phyloP scores from a whole-genome alignment of 2,329 filamentous ascomycete species.

The Neofusicoccum cordaticola region DNA sequence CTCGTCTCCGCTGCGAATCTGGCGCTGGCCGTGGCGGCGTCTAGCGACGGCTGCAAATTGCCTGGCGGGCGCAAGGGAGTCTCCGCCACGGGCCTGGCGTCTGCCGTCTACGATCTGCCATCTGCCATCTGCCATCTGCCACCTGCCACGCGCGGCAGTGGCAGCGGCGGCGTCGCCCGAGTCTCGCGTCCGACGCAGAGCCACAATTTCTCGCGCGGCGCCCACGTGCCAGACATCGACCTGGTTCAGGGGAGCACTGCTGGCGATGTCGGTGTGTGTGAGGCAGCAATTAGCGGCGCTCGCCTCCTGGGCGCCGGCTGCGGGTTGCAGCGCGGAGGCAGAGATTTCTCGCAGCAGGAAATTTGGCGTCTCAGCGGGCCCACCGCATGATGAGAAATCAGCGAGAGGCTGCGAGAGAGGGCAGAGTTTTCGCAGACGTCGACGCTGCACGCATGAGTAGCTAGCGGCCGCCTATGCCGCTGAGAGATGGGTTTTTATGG shows the following conservation, averaged over 20 bases:
- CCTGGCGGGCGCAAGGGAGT: not conserved
- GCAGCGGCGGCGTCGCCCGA: not conserved
- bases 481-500: constrained; percentile 11
- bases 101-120: too few species aligned
- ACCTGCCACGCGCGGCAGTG: not conserved
- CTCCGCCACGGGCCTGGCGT: not conserved
- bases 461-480: constrained; percentile 13
- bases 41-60: not conserved
- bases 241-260: constrained; percentile 3
- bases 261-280: not conserved
- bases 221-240: constrained; percentile 9
- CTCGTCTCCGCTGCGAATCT: not conserved
- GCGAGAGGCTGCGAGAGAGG: not conserved
- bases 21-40: not conserved
- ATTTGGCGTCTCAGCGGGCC: constrained; percentile 7
- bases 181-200: not conserved
- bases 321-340: not conserved
- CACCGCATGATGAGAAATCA: not conserved
- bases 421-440: not conserved
- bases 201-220: not conserved
- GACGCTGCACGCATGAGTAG: constrained; percentile 1
- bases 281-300: constrained; percentile 3
- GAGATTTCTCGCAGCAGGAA: not conserved
- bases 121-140: too few species aligned
- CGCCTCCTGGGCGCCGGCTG: constrained; percentile 1